These are phyloP conservation scores for Jamesozyma gamospora DNA, from an alignment of 805 yeast species.

Conservation along the genomic window DNA sequence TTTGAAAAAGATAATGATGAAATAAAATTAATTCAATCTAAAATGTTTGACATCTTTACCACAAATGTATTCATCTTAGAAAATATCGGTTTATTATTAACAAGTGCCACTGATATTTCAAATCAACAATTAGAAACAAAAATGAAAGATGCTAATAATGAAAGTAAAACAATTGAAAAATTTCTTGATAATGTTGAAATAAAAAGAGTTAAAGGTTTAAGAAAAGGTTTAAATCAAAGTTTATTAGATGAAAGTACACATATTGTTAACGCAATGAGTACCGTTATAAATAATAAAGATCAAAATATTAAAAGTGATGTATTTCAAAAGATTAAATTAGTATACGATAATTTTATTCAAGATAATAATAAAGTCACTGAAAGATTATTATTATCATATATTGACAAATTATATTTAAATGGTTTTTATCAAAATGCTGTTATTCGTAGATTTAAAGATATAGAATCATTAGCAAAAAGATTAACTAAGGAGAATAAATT, in stretches of 20 bases:
- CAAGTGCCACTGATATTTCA: slow-evolving; percentile 9
- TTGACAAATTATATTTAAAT: slow-evolving; percentile 21
- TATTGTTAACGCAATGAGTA: slow-evolving; percentile 23
- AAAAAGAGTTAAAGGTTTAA: slow-evolving; percentile 72
- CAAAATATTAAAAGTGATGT: slow-evolving; percentile 41
- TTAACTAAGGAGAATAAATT: slow-evolving; percentile 50
- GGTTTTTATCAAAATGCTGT: slow-evolving; percentile 36
- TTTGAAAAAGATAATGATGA: not conserved
- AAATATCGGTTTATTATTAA: slow-evolving; percentile 58
- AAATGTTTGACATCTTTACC: slow-evolving; percentile 31
- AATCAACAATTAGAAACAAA: slow-evolving; percentile 12
- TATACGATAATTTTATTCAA: slow-evolving; percentile 8
- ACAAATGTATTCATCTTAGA: slow-evolving; percentile 53
- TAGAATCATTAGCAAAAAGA: slow-evolving; percentile 80
- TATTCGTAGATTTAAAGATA: slow-evolving; percentile 73
- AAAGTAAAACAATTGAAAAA: not conserved
- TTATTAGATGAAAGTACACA: slow-evolving; percentile 26
- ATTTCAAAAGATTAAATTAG: slow-evolving; percentile 19
- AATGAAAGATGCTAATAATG: no score
- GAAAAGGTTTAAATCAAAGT: slow-evolving; percentile 36
- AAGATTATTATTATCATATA: not conserved
- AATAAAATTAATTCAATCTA: not conserved
- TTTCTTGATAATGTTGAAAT: slow-evolving; percentile 33
- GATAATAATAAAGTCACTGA: not conserved
- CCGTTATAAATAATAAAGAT: not conserved